These are phyloP conservation scores for Leishmania gerbilli DNA, from an alignment of 208 protist genomes.

Conservation along the genomic window DNA sequence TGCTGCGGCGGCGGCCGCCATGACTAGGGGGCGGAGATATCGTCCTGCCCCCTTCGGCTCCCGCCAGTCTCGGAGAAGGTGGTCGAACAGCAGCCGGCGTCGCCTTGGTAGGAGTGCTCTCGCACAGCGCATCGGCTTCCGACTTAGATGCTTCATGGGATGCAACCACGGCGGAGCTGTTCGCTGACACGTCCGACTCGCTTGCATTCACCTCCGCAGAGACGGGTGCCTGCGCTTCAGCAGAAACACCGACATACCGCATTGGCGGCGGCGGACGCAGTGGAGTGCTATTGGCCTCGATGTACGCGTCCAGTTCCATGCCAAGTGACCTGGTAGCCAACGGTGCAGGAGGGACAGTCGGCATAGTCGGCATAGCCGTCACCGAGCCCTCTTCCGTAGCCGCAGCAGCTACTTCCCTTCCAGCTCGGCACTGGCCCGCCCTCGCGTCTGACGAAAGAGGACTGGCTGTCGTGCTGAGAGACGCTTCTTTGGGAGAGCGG, in stretches of 20 bases:
- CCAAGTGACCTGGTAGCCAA: constrained; percentile 13
- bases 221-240: not conserved
- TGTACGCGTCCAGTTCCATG: constrained; percentile 27
- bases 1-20: not conserved
- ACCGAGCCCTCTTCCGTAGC: not conserved
- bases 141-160: not conserved
- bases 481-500: not conserved
- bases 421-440: not conserved
- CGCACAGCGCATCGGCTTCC: not conserved
- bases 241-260: not conserved
- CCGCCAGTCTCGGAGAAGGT: not conserved
- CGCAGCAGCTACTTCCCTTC: not conserved
- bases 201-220: not conserved
- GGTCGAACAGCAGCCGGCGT: constrained; percentile 5
- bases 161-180: not conserved
- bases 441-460: constrained; percentile 5
- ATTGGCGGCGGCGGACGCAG: constrained; percentile 20
- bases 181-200: not conserved
- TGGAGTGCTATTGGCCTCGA: constrained; percentile 27
- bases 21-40: not conserved
- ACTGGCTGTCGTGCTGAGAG: not conserved
- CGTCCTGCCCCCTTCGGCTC: not conserved
- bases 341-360: not conserved
- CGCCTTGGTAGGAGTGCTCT: not conserved
- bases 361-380: not conserved